Percentiles rank a stretch among this genome's conserved stretches.
Evolutionary conservation across 257 asterid species (phyloP).

Genomic region (Henckelia pumila): DNA sequence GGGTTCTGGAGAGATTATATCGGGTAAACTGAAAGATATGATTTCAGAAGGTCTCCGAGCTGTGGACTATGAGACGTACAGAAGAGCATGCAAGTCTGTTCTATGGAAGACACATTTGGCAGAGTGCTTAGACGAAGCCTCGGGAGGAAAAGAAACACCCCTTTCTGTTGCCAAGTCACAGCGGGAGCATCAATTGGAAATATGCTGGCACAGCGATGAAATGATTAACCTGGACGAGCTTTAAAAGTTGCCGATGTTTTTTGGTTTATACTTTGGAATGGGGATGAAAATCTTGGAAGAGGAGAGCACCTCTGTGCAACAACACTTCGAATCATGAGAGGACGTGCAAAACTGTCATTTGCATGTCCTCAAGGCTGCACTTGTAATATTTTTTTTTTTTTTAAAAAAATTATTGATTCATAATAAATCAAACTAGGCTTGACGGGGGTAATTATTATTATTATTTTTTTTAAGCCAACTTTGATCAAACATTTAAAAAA

Average conservation of each 20-base stretch:
- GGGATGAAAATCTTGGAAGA: not conserved
- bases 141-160: slow-evolving; percentile 39
- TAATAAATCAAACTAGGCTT: too few species aligned
- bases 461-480: too few species aligned
- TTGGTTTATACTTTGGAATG: not conserved
- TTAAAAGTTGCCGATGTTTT: slow-evolving; percentile 29
- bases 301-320: not conserved
- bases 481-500: too few species aligned
- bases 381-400: too few species aligned
- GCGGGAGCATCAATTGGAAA: slow-evolving; percentile 35
- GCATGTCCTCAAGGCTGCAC: too few species aligned
- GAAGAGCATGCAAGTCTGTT: slow-evolving; percentile 47
- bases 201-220: slow-evolving; percentile 62
- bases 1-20: slow-evolving; percentile 42
- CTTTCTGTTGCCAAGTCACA: slow-evolving; percentile 33
- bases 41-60: slow-evolving; percentile 62
- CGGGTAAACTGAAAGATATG: slow-evolving; percentile 41
- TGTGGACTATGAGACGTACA: slow-evolving; percentile 56
- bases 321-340: too few species aligned
- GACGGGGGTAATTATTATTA: too few species aligned
- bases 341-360: too few species aligned
- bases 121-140: slow-evolving; percentile 56
- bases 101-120: slow-evolving; percentile 61
- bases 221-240: slow-evolving; percentile 72
- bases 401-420: too few species aligned